These are phyloP conservation scores for Cystofilobasidium capitatum DNA, from an alignment of 768 basidiomycete genomes.

Conservation along the genomic window DNA sequence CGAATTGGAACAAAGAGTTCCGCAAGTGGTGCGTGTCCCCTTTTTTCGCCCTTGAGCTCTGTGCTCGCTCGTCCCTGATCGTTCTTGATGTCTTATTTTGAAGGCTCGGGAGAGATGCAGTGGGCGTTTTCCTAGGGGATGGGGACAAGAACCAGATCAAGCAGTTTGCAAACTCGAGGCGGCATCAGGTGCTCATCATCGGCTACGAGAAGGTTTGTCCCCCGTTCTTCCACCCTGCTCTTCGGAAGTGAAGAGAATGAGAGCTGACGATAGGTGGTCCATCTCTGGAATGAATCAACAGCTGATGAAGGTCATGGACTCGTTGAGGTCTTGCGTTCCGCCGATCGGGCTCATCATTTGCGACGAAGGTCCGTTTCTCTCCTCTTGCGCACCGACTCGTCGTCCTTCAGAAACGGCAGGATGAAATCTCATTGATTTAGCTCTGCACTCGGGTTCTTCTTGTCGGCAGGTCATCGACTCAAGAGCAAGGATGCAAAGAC, in stretches of 20 bases:
- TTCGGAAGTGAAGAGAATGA: too few species aligned
- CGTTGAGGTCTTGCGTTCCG: conserved; percentile 46
- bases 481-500: conserved; percentile 90
- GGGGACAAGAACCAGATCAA: conserved; percentile 52
- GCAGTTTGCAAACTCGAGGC: conserved; percentile 62
- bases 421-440: too few species aligned
- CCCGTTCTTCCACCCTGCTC: background rate
- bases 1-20: conserved; percentile 96
- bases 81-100: background rate
- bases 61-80: background rate
- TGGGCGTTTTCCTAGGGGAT: conserved; percentile 52
- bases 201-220: conserved; percentile 70
- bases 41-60: background rate
- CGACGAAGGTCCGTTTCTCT: conserved; percentile 66
- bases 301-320: conserved; percentile 33
- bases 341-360: conserved; percentile 88
- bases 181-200: conserved; percentile 70
- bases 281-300: conserved; percentile 5
- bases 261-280: background rate
- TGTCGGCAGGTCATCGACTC: conserved; percentile 65
- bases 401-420: background rate
- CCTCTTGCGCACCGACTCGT: too few species aligned
- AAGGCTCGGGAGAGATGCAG: conserved; percentile 46
- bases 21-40: conserved; percentile 62
- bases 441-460: too few species aligned